Evolutionary conservation across 352 stramenopile genomes (phyloP).

Genomic region (Aphanomyces euteiches): DNA sequence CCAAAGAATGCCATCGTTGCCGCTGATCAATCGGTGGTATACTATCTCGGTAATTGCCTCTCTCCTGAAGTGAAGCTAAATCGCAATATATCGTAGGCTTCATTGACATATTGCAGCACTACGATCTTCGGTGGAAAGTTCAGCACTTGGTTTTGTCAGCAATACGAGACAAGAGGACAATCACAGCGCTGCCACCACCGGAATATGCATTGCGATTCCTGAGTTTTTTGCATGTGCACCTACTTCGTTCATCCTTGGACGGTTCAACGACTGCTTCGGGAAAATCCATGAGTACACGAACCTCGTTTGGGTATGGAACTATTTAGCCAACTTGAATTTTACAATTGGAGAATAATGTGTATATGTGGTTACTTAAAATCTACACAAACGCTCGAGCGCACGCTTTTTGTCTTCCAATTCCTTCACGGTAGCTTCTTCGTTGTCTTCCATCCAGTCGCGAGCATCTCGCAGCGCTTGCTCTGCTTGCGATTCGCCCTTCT

Average conservation of each 20-base stretch:
- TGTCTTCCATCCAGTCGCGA: slow-evolving; percentile 27
- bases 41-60: slow-evolving; percentile 54
- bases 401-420: slow-evolving; percentile 28
- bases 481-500: slow-evolving; percentile 19
- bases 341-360: not conserved
- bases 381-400: slow-evolving; percentile 17
- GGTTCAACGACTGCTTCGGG: slow-evolving; percentile 40
- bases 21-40: slow-evolving; percentile 58
- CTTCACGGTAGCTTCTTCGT: slow-evolving; percentile 22
- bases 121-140: slow-evolving; percentile 81
- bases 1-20: slow-evolving; percentile 70
- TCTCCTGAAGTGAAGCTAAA: not conserved
- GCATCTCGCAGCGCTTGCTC: slow-evolving; percentile 5
- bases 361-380: slow-evolving; percentile 9
- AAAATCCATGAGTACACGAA: slow-evolving; percentile 28
- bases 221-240: slow-evolving; percentile 79
- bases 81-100: slow-evolving; percentile 36
- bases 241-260: slow-evolving; percentile 48
- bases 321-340: slow-evolving; percentile 4
- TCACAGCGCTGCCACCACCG: slow-evolving; percentile 73
- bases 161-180: slow-evolving; percentile 67
- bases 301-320: slow-evolving; percentile 24
- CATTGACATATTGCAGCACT: slow-evolving; percentile 82
- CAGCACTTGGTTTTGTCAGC: slow-evolving; percentile 70
- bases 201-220: slow-evolving; percentile 84